Evolutionary conservation across 164 flowering plant genomes (phyloP), one percentile per base, ranked within the genome.

Genomic region (Macadamia integrifolia): DNA sequence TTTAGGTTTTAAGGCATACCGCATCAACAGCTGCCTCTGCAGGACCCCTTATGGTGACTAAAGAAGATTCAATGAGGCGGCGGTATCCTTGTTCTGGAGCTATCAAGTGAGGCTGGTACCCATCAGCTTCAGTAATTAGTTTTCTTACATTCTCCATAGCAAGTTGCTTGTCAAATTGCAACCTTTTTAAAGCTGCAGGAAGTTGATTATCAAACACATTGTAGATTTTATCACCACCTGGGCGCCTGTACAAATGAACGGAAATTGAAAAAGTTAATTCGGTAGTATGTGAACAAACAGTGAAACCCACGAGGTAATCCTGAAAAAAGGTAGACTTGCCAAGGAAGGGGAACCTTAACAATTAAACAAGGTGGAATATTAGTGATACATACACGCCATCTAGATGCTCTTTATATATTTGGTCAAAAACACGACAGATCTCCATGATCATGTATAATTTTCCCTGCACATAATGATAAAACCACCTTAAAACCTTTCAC

Each of bases 41-140:
- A 52, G 90, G 93, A 60, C 87, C 88, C 77, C 80, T 86, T 62
- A 86, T 82, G 44, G 84, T 72, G 49, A 78, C 80, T 61, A 88
- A 58, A 52, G 84, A 67, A 70, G 90, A 82, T 66, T 88, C 93
- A 75, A 88, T 84, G 55, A 87, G 86, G 18, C 88, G 88, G 17
- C 92, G 81, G 72, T 88, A 90, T 48, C 96, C 96, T 70, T 87
- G 91, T 68, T 89, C 95, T 56, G 95, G 95, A 67, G 95, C 95
- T 70, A 89, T 89, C 23, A 89, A 70, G 83, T 90, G 96, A 13
- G 96, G 96, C 67, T 90, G 96, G 80, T 88, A 90, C 55, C 96
- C 96, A 88, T 90, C 96, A 62, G 96, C 96, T 81, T 90, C 92
- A 59, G 90, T 86, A 6, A 90, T 88, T 35, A 91, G 74, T 72